Base-by-base conservation (phyloP, 495 filamentous ascomycete species). In the Alectoria sarmentosa region DNA sequence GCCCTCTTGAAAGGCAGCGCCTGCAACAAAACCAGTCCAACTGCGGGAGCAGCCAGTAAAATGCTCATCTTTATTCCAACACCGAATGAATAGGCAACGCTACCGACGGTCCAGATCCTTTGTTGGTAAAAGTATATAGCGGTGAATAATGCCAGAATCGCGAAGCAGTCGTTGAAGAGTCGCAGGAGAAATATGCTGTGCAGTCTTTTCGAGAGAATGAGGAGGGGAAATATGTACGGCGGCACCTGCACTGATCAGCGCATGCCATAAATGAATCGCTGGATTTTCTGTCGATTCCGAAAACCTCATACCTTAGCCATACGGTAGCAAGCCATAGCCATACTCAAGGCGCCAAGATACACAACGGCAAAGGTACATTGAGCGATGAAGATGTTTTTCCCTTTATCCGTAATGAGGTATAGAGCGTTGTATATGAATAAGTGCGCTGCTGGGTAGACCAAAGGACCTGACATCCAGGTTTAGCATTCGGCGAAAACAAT, bases 11-110 rank as follows among this genome's bases (percentile, higher is more conserved):
- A 77, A 0, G 88, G 88, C 57, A 86, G 71, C 13, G 85, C 87
- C 38, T 93, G 84, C 54, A 93, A 83, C 23, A 91, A 75, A 23
- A 92, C 74, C 4, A 90, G 73, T 0, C 83, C 90, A 58, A 98
- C 80, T 0, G 89, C 92, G 1, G 94, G 94, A 28, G 90, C 83
- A 13, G 85, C 82, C 28, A 98, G 80, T 32, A 98, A 80, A 37
- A 96, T 71, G 23, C 89, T 91, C 94, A 98, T 98, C 76, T 98
- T 98, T 70, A 93, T 81, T 4, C 86, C 89, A n/a, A 97, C 76
- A 10, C 90, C 92, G 68, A 82, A 78, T 32, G 89, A 89, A 79
- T 90, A 98, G 23, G 83, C 75, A 10, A 89, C 70, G 48, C 87
- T 88, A 5, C 84, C 94, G 1, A 86, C 62, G 14, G 85, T 84